Base-by-base conservation (phyloP, 192 early-diverging fungal species). In the Coemansia umbellata region DNA sequence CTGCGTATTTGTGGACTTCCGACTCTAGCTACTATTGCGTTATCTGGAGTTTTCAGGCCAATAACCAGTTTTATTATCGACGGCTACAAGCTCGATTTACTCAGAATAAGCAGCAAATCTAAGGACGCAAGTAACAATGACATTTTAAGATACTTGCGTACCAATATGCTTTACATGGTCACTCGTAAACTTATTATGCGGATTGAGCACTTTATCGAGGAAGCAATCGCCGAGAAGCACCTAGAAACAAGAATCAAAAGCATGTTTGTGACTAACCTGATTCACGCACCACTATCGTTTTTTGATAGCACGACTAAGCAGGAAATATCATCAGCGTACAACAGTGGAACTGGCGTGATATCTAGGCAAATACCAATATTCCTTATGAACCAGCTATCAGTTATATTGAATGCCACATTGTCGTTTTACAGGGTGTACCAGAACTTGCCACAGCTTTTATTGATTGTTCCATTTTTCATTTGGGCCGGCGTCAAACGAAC, bases 251-350 rank as follows among this genome's bases (percentile, higher is more conserved):
- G 23, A 19, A 47, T 60, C 21, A 43, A 45, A 13, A 14, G 32
- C 8, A 36, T 27, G 13, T 63, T 69, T 50, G 36, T 63, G 6
- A 19, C 50, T 4, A 31, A 41, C 4, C 19, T 70, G 18, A 42
- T 70, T 1, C 42, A 70, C 5, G 67, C 67, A 7, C 60, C 60
- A 5, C 15, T 70, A 0, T 55, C 60, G 6, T 63, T 59, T 31
- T 70, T 63, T 47, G 60, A 70, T 31, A 51, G 52, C 39, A 63
- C 45, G 0, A 54, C 40, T 3, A 27, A 23, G 4, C 60, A 50
- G 8, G 28, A 63, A 1, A 48, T 70, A 6, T 40, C 26, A 2
- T 14, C 30, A 14, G 59, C 50, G 13, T 69, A 58, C 24, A 23
- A 53, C 14, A 31, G 33, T 3, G 59, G 59, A 3, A 47, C 54